Evolutionary conservation across 1,139 yeast species (phyloP), one percentile per base, ranked within the genome.

Genomic region (Williopsis jadinii): DNA sequence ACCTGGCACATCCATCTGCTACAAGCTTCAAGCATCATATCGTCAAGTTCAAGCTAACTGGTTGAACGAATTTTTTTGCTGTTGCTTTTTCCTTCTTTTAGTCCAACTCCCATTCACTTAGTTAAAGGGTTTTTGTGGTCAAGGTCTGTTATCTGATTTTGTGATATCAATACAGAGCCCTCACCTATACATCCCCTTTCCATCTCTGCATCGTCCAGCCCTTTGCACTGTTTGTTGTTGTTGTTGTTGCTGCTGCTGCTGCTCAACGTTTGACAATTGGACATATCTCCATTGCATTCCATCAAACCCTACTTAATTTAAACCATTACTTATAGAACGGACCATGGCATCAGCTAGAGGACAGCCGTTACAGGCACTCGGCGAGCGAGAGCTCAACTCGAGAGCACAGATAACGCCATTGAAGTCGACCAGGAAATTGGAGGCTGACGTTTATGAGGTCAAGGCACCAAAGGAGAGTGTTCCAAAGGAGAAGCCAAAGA

Each of bases 401-500:
- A 53, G 62, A 46, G 50, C 58, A 24, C 39, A 54, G 13, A 46
- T 51, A 19, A 55, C 59, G 2, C 59, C 59, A 3, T 39, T 53
- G 36, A 55, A 55, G 40, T 52, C 57, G 6, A 52, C 58, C 36
- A 54, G 57, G 49, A 46, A 46, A 32, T 12, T 42, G 10, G 56
- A 53, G 6, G 39, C 24, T 9, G 44, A 36, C 36, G 38, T 41
- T 36, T 24, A 35, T 28, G 52, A 43, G 10, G 42, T 43, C 30
- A 44, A 38, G 42, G 48, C 42, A n/a, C 45, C 42, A 8, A 48
- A 42, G 13, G 42, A 46, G 26, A 45, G 42, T 6, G 47, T 38
- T 14, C 49, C 44, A 9, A 47, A 45, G 30, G 55, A 53, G 29
- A 56, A 53, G 31, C 48, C 51, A 11, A 73, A 71, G 60, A 86